Percentiles rank a stretch among this genome's conserved stretches.
Conservation (phyloP, 768 basidiomycete genomes). For the Collybia mongolica region DNA sequence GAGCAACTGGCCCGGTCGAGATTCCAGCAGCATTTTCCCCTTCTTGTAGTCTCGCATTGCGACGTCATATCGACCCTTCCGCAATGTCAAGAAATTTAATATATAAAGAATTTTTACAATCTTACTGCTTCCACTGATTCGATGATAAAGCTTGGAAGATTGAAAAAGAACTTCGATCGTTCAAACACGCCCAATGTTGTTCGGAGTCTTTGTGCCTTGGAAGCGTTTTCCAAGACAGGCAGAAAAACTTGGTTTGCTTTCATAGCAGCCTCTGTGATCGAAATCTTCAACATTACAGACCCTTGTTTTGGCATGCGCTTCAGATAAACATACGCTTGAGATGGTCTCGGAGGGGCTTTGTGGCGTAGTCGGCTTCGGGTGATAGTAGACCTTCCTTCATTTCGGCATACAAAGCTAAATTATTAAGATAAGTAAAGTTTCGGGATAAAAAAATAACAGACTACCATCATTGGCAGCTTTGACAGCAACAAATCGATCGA, state of each 20-base stretch:
- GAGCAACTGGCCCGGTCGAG: conserved; percentile 82
- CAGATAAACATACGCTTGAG: conserved; percentile 66
- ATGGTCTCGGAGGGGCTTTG: conserved; percentile 77
- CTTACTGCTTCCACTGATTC: conserved; percentile 88
- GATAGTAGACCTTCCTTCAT: conserved; percentile 90
- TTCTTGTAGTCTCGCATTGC: conserved; percentile 97
- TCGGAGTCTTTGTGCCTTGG: conserved; percentile 90
- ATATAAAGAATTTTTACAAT: conserved; percentile 1
- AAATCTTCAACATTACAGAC: too few relatives aligned
- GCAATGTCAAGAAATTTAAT: not conserved
- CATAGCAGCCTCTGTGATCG: conserved; percentile 70
- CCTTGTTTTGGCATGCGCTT: not conserved
- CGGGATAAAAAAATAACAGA: conserved; percentile 10
- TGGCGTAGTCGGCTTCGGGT: conserved; percentile 76
- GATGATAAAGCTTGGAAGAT: conserved; percentile 86
- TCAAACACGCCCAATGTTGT: conserved; percentile 95
- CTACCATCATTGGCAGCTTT: conserved; percentile 95
- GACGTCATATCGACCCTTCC: conserved; percentile 87
- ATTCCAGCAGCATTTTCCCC: conserved; percentile 87
- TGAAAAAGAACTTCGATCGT: conserved; percentile 97
- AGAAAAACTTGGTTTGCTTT: conserved; percentile 96
- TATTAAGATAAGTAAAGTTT: conserved; percentile 6
- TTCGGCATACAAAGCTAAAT: conserved; percentile 79
- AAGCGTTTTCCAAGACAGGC: conserved; percentile 92
- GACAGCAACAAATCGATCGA: conserved; percentile 96